Conservation (phyloP, 768 basidiomycete species). For the Imleria badia region DNA sequence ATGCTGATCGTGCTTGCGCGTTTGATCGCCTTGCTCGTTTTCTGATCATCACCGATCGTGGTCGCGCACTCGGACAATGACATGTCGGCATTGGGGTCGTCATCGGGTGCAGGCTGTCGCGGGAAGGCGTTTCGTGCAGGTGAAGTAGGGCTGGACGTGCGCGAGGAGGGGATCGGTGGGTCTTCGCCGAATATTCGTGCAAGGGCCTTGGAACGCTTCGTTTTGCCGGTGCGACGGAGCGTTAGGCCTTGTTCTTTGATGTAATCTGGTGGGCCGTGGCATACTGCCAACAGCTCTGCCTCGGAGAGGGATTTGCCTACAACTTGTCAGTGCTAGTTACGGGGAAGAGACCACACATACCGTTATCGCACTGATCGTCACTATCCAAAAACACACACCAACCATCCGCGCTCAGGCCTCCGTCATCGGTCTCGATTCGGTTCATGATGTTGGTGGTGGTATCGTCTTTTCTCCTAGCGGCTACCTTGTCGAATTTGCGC, state of each 20-base stretch:
- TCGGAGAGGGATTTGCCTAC: conserved; percentile 78
- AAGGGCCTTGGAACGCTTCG: conserved; percentile 43
- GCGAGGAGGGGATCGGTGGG: conserved; percentile 28
- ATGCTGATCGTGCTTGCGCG: conserved; percentile 95
- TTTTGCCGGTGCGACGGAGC: conserved; percentile 55
- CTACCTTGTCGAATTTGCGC: conserved; percentile 80
- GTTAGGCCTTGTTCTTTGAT: conserved; percentile 78
- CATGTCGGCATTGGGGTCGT: conserved; percentile 39
- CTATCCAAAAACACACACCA: conserved; percentile 84
- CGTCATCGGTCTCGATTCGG: conserved; percentile 67
- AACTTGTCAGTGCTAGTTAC: neutral
- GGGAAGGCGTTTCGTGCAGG: conserved; percentile 22
- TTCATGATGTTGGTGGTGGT: conserved; percentile 45
- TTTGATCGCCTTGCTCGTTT: conserved; percentile 43
- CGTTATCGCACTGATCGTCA: conserved; percentile 48
- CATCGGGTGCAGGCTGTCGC: conserved; percentile 24
- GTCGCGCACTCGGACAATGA: conserved; percentile 33
- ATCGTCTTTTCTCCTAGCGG: conserved; percentile 43
- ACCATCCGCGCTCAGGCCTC: conserved; percentile 79
- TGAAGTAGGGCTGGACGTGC: conserved; percentile 38
- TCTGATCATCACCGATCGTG: conserved; percentile 28
- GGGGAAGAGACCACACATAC: conserved; percentile 35
- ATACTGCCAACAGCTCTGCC: conserved; percentile 77
- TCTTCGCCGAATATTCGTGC: conserved; percentile 49
- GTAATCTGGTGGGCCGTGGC: conserved; percentile 76